Evolutionary conservation across 148 eudicot species (phyloP).

Genomic region (Rhododendron simsii): DNA sequence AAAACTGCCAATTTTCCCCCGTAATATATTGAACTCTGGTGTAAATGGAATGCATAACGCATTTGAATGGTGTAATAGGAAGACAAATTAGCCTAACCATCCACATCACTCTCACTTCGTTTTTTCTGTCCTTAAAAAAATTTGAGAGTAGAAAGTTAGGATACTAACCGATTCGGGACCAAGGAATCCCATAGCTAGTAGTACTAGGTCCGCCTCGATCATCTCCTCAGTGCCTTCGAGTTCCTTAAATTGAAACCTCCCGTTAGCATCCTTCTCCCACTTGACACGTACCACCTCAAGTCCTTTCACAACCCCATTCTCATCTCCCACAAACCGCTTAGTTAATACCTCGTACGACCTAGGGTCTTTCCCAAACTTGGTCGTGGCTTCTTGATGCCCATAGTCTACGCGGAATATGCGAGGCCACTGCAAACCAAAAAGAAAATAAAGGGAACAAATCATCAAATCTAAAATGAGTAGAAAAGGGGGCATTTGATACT

Average conservation of each 20-base stretch:
- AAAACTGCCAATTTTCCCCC: not conserved
- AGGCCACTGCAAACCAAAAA: constrained; percentile 71
- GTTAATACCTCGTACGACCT: constrained; percentile 92
- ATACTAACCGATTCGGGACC: constrained; percentile 93
- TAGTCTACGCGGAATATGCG: constrained; percentile 95
- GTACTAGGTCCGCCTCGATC: constrained; percentile 76
- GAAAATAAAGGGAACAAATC: not conserved
- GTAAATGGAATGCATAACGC: not conserved
- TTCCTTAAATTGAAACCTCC: constrained; percentile 81
- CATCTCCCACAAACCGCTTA: constrained; percentile 82
- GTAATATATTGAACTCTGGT: not conserved
- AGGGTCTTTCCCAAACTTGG: constrained; percentile 95
- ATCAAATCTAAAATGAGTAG: not conserved
- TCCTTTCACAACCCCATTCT: constrained; percentile 75
- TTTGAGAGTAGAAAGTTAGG: not conserved
- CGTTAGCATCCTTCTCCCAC: constrained; percentile 95
- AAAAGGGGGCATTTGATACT: not conserved
- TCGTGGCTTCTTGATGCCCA: constrained; percentile 92
- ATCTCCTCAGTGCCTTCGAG: constrained; percentile 79
- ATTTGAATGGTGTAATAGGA: not conserved
- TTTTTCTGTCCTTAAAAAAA: not conserved
- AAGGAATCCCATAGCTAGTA: constrained; percentile 98
- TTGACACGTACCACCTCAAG: constrained; percentile 73
- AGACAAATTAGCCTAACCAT: not conserved
- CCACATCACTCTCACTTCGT: not conserved